Evolutionary conservation across 495 filamentous ascomycete species (phyloP), one percentile per base, ranked within the genome.

Genomic region (Penicillium ucsense): DNA sequence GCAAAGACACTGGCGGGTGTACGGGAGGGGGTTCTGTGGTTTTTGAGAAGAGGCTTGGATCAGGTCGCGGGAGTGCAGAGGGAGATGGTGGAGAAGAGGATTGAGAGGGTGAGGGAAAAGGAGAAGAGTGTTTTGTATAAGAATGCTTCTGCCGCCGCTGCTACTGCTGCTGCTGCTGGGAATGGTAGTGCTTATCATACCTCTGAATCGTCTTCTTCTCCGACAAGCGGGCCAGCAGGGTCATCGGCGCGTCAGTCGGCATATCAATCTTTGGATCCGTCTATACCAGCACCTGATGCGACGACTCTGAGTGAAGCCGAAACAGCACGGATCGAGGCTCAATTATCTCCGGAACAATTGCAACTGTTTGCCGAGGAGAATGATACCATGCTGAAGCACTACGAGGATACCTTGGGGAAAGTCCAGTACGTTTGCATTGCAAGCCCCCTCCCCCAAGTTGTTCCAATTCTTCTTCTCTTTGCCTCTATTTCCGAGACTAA

Each of bases 351-450:
- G 41, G 88, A 95, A 52, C 90, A 97, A 63, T 64, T 89, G 45
- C 91, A 95, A 64, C 74, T 96, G 53, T 96, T 99, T 67, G 90
- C 88, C 35, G 79, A 86, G 65, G 90, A 96, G 64, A 97, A 99
- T 62, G 82, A 88, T 59, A 78, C 85, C 46, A 88, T 98, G 85
- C 67, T 97, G 43, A 84, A 81, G 64, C 86, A 94, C 65, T 95
- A 91, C 63, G 86, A 96, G 63, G 86, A 85, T 64, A 88, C 85
- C 0, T 70, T 96, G 60, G 84, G 91, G 59, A 91, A 96, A 77
- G 88, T 97, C 49, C 86, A 83, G 88, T 92, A 74, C 49, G 83
- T 77, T 31, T 48, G 20, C 20, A 20, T 20, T 20, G 20, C 1
- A 20, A 20, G 42, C 31, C 8, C 35, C 20, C n/a, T 41, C 36